Evolutionary conservation across 164 flowering plant genomes (phyloP).

Genomic region (Kingdonia uniflora): DNA sequence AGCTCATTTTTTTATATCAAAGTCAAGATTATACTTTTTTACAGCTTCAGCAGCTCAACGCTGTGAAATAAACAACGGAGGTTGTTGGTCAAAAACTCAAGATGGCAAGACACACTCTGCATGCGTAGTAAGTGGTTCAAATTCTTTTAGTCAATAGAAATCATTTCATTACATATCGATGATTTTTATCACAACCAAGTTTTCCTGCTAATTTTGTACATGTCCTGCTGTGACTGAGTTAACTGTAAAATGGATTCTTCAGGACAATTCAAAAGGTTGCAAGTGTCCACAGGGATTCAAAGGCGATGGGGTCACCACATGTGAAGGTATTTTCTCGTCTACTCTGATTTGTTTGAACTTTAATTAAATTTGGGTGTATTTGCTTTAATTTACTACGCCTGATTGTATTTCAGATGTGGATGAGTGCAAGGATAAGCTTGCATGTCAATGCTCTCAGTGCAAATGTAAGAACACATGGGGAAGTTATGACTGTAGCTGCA

Average conservation of each 20-base stretch:
- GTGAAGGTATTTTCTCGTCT: conserved; percentile 55
- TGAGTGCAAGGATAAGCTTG: conserved; percentile 77
- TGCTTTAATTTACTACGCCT: too few species aligned
- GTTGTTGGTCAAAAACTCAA: conserved; percentile 80
- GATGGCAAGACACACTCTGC: conserved; percentile 70
- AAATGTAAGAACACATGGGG: conserved; percentile 97
- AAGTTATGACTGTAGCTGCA: conserved; percentile 83
- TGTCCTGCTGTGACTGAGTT: background rate
- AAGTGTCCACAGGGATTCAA: conserved; percentile 82
- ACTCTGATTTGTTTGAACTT: too few species aligned
- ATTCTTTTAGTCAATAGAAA: too few species aligned
- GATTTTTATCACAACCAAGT: too few species aligned
- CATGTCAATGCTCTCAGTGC: conserved; percentile 86
- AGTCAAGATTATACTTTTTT: background rate
- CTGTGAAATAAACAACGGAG: conserved; percentile 89
- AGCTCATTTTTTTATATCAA: too few species aligned
- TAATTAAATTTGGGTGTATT: too few species aligned
- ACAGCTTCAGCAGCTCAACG: conserved; percentile 80
- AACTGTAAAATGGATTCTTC: conserved; percentile 11
- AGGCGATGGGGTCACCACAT: conserved; percentile 75
- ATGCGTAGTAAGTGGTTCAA: conserved; percentile 54
- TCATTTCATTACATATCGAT: too few species aligned
- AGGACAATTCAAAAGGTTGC: conserved; percentile 73
- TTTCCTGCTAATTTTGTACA: too few species aligned
- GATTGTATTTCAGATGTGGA: conserved; percentile 53